Evolutionary conservation across 768 basidiomycete genomes (phyloP), one percentile per base, ranked within the genome.

Genomic region (Russula sp.): DNA sequence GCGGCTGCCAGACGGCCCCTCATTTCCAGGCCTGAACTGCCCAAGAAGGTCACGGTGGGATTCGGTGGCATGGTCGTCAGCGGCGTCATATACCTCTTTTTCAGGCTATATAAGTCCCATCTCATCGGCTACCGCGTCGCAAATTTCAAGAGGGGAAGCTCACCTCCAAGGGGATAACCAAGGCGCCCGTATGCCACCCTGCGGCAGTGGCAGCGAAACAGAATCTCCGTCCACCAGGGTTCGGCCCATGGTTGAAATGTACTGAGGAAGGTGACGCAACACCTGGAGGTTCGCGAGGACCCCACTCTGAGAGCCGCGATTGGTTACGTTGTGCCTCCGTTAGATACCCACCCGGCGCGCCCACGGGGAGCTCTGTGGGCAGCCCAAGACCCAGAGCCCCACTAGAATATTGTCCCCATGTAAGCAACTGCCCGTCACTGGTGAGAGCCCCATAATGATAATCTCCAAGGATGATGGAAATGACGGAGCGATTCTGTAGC

Each of bases 371-470:
- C 11, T 71, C 67, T 10, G 75, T 73, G 0, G 92, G 90, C 72
- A 91, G 85, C 4, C 94, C 94, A 2, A 97, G 79, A 1, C 95
- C 95, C 42, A 97, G 78, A 2, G 94, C 94, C 11, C 95, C 94
- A 35, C 75, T 72, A 22, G 87, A 88, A 73, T 85, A 88, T 31
- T 73, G 67, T 16, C 92, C 93, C 92, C 91, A 95, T 11, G 94
- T 90, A 20, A 88, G 76, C 31, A 94, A 76, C 70, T 85, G 81
- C 16, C 95, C 96, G 27, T 78, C 73, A 44, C 82, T 78, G 3
- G 92, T 95, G 69, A 97, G 77, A 1, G 96, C 95, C 40, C 85
- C 90, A 70, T 80, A 85, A 76, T 98, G 96, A 73, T 95, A 97
- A 74, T 98, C 96, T 6, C 96, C 96, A 55, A 94, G 80, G 14